phyloP scores from a whole-genome alignment of 306 rosid genomes.

The Quercus glauca region DNA sequence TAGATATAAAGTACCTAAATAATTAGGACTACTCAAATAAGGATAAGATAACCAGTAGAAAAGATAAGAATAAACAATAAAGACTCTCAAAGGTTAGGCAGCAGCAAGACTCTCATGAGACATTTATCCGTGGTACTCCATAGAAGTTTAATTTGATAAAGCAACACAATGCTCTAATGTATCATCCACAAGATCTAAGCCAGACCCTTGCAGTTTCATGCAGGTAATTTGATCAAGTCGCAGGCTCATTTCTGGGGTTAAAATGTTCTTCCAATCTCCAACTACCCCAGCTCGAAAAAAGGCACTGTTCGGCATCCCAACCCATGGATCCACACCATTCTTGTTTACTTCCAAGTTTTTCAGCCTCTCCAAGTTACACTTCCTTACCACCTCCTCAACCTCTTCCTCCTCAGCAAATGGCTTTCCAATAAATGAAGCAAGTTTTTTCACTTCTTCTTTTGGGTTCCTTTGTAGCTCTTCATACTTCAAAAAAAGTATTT shows the following conservation, averaged over 20 bases:
- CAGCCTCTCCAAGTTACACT: conserved; percentile 21
- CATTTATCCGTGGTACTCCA: neutral
- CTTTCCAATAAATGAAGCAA: conserved; percentile 7
- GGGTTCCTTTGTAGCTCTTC: conserved; percentile 15
- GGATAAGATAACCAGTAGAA: too few species aligned
- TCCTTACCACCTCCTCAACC: conserved; percentile 8
- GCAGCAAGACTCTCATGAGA: too few species aligned
- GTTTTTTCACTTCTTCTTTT: conserved; percentile 7
- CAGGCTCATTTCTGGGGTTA: conserved; percentile 3
- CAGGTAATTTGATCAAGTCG: neutral
- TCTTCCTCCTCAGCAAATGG: conserved; percentile 2
- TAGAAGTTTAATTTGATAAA: neutral
- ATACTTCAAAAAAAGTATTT: conserved; percentile 16
- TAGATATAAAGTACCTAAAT: too few species aligned
- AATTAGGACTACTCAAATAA: too few species aligned
- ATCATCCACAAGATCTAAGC: conserved; percentile 4
- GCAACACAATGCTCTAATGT: neutral
- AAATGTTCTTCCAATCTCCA: conserved; percentile 9
- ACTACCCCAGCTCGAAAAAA: conserved; percentile 13
- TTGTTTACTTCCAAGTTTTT: conserved; percentile 15
- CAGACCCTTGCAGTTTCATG: conserved; percentile 6
- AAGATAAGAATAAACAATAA: too few species aligned
- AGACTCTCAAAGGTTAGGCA: too few species aligned
- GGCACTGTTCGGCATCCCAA: conserved; percentile 18
- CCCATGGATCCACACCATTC: conserved; percentile 4